These are phyloP conservation scores for Anethum foeniculum DNA, from an alignment of 140 eudicot species.

Conservation along the genomic window DNA sequence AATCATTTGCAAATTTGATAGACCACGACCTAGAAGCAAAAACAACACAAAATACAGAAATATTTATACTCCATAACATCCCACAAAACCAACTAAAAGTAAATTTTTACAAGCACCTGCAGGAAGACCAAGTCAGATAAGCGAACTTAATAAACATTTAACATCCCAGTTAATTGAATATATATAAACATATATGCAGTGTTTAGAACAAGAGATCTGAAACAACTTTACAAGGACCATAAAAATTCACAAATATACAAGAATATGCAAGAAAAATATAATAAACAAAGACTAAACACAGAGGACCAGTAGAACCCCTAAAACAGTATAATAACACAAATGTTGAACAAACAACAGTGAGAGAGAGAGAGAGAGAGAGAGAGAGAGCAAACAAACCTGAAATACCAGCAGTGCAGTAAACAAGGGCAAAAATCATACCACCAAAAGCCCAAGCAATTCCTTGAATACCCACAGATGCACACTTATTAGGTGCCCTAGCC, in stretches of 20 bases:
- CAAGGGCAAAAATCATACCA: constrained; percentile 95
- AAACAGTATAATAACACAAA: neutral
- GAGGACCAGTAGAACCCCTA: too few relatives aligned
- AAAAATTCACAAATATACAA: neutral
- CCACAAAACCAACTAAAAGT: neutral
- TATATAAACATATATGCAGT: neutral
- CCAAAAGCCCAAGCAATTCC: constrained; percentile 99
- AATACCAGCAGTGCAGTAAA: constrained; percentile 95
- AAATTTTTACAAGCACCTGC: neutral
- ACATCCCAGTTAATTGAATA: neutral
- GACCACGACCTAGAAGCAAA: neutral
- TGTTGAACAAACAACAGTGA: neutral
- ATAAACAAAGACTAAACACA: neutral
- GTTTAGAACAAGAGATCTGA: neutral
- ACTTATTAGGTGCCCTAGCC: constrained; percentile 40
- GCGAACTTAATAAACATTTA: neutral
- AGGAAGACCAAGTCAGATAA: neutral
- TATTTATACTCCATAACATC: neutral
- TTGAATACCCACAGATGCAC: constrained; percentile 93
- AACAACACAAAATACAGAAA: neutral
- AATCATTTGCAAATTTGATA: too few relatives aligned
- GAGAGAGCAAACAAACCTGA: constrained; percentile 43
- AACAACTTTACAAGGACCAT: neutral
- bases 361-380: constrained; percentile 1
- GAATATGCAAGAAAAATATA: neutral